Conservation (phyloP, 169 alveolate genomes). For the Eimeria tenella region DNA sequence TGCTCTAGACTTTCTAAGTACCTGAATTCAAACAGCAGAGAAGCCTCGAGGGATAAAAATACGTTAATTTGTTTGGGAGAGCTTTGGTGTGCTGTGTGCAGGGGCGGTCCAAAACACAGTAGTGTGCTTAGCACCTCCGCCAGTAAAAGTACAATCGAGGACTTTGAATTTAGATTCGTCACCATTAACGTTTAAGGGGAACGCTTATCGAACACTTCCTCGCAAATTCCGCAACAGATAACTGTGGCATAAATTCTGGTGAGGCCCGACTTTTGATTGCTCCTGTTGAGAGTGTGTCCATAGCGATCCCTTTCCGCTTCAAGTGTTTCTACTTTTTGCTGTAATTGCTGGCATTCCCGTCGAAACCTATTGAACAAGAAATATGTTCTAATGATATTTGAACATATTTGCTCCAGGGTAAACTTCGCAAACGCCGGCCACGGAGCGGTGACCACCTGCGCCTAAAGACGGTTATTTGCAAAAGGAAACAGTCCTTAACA, state of each 20-base stretch:
- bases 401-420: background rate
- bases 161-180: background rate
- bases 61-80: too few species aligned
- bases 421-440: background rate
- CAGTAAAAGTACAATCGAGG: too few species aligned
- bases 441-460: background rate
- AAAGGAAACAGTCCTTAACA: too few species aligned
- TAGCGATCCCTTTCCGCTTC: conserved; percentile 81
- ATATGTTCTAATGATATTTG: background rate
- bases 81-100: too few species aligned
- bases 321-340: conserved; percentile 72
- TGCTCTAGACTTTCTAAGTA: conserved; percentile 89
- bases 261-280: conserved; percentile 63
- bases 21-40: conserved; percentile 47
- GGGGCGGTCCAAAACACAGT: too few species aligned
- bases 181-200: background rate
- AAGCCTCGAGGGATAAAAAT: too few species aligned
- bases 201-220: background rate
- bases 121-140: too few species aligned
- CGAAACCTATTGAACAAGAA: conserved; percentile 77
- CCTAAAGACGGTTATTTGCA: too few species aligned
- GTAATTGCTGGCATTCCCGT: conserved; percentile 67
- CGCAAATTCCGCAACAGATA: background rate
- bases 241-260: background rate
- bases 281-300: conserved; percentile 80